phyloP scores from a whole-genome alignment of 768 basidiomycete species.

The Russula sp. region DNA sequence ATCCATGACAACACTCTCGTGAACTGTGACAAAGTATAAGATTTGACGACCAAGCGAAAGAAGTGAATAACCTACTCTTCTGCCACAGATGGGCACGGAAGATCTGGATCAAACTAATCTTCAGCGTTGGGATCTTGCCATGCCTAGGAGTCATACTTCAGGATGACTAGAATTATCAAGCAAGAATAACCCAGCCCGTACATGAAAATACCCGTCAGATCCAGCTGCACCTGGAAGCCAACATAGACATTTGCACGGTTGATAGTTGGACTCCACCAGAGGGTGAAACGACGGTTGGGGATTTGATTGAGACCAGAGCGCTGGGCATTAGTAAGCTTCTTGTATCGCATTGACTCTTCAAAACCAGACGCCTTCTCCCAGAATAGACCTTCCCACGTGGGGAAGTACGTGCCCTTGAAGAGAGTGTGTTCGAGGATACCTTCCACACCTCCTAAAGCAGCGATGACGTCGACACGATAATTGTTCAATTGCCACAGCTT shows the following conservation, averaged over 20 bases:
- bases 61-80: slow-evolving; percentile 56
- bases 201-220: slow-evolving; percentile 97
- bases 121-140: slow-evolving; percentile 95
- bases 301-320: slow-evolving; percentile 97
- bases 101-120: slow-evolving; percentile 98
- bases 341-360: slow-evolving; percentile 93
- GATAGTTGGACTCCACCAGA: slow-evolving; percentile 99
- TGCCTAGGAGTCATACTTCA: slow-evolving; percentile 47
- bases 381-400: slow-evolving; percentile 97
- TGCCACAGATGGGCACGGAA: slow-evolving; percentile 99
- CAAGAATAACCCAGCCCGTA: slow-evolving; percentile 28
- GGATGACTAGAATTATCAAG: neutral
- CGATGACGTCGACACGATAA: slow-evolving; percentile 97
- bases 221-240: slow-evolving; percentile 99
- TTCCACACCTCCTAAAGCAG: slow-evolving; percentile 94
- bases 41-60: slow-evolving; percentile 21
- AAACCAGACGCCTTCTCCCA: slow-evolving; percentile 99
- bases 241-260: slow-evolving; percentile 99
- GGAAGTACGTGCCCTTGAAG: slow-evolving; percentile 98
- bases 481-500: slow-evolving; percentile 97
- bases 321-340: slow-evolving; percentile 96
- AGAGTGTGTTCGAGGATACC: slow-evolving; percentile 94
- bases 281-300: slow-evolving; percentile 96
- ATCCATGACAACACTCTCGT: slow-evolving; percentile 91
- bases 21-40: slow-evolving; percentile 41